Evolutionary conservation across 192 early-diverging fungal genomes (phyloP).

Genomic region (Coemansia aciculifera): DNA sequence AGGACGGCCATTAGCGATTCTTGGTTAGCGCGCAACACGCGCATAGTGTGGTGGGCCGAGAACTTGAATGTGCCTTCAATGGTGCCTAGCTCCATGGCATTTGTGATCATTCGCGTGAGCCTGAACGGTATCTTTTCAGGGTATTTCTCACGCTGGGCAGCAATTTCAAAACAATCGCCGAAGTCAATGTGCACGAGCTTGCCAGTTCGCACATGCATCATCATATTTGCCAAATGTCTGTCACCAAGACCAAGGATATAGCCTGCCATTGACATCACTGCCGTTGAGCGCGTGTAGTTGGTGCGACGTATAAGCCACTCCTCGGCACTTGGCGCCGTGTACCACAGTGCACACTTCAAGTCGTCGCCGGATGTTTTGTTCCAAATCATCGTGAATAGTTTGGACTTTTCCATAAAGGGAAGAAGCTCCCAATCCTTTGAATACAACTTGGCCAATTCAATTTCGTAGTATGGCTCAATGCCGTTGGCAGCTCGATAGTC

Average conservation of each 20-base stretch:
- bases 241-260: slow-evolving; percentile 97
- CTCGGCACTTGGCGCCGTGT: slow-evolving; percentile 95
- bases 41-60: slow-evolving; percentile 96
- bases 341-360: slow-evolving; percentile 92
- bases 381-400: slow-evolving; percentile 92
- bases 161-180: slow-evolving; percentile 98
- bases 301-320: slow-evolving; percentile 97
- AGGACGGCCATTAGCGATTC: slow-evolving; percentile 98
- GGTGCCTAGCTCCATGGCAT: slow-evolving; percentile 96
- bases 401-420: slow-evolving; percentile 90
- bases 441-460: slow-evolving; percentile 85
- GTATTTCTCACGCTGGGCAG: slow-evolving; percentile 94
- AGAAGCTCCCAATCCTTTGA: slow-evolving; percentile 92
- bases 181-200: slow-evolving; percentile 99
- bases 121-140: slow-evolving; percentile 99
- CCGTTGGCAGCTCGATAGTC: slow-evolving; percentile 83
- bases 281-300: slow-evolving; percentile 93
- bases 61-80: slow-evolving; percentile 96
- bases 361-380: slow-evolving; percentile 96
- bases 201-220: slow-evolving; percentile 91
- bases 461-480: slow-evolving; percentile 89
- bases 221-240: slow-evolving; percentile 96
- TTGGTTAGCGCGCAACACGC: slow-evolving; percentile 91
- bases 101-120: slow-evolving; percentile 94
- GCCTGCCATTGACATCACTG: slow-evolving; percentile 98